Base-by-base conservation (phyloP, 179 eudicot genomes). In the Nepenthes alata region DNA sequence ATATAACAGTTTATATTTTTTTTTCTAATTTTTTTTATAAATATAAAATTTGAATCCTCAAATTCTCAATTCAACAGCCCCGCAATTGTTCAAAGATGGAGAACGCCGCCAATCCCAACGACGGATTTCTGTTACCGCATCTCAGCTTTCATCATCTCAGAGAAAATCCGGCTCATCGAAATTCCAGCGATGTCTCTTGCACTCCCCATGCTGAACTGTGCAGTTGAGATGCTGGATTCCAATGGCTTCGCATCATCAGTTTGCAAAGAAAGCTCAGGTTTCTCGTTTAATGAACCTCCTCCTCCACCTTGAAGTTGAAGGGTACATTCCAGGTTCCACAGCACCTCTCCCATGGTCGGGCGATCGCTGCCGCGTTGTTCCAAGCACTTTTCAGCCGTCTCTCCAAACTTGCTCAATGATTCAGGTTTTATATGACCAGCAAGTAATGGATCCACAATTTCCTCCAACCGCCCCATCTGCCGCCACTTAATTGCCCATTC, bases 361-460 rank as follows among this genome's bases (percentile, higher is more conserved):
- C 86, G 66, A 56, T 81, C 77, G n/a, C 62, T 59, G 6, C 83
- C 77, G n/a, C 63, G 53, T 39, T 78, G 81, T 2, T 76, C 72
- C 75, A 81, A 72, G 56, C 83, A 81, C 63, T 78, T 81, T 71
- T 74, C 81, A 8, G 79, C 81, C 3, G 72, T 83, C 62, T 81
- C 83, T 3, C 73, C 71, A 34, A 59, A 78, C 60, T 62, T 78
- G 58, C 52, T 64, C 70, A 81, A 57, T 36, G 77, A 78, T 15
- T 72, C 75, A 0, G 73, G 74, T 14, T 72, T 72, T 5, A 82
- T 72, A 12, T 76, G 66, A 5, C 59, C 67, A 1, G 37, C 75
- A 13, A 82, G 65, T 47, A 37, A 37, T 35, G 83, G 83, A 37
- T 82, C 86, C 2, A 82, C 47, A 10, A 82, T 52, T 49, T 74